A percentile compares a stretch with the other conserved stretches of the same genome.
Conservation (phyloP, 2,329 filamentous ascomycete species). For the Colletotrichum sp. region DNA sequence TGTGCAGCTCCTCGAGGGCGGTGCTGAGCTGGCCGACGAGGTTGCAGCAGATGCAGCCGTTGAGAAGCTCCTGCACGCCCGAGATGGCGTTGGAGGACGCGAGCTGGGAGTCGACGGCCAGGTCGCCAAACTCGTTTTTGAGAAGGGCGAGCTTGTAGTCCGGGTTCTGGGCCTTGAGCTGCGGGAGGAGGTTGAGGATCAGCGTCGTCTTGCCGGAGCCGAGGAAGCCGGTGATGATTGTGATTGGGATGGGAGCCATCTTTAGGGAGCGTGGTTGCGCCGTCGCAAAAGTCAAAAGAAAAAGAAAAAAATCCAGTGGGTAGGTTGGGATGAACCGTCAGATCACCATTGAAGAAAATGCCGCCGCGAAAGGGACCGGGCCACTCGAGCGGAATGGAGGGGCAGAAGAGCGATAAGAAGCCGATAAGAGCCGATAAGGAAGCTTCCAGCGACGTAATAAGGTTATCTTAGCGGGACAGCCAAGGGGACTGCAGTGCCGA, state of each 20-base stretch:
- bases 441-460: not conserved
- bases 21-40: constrained; percentile 88
- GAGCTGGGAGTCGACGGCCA: constrained; percentile 92
- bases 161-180: constrained; percentile 76
- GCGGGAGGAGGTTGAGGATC: constrained; percentile 90
- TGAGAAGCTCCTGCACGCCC: constrained; percentile 90
- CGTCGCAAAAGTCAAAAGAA: not conserved
- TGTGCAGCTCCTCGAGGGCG: constrained; percentile 77
- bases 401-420: not conserved
- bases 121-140: constrained; percentile 97
- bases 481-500: constrained; percentile 14
- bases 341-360: constrained; percentile 12
- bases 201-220: constrained; percentile 96
- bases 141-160: constrained; percentile 88
- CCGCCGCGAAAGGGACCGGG: not conserved
- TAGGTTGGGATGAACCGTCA: constrained; percentile 6
- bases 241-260: constrained; percentile 82
- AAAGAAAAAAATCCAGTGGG: not conserved
- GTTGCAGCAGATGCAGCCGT: constrained; percentile 99
- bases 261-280: not conserved
- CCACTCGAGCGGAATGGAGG: constrained; percentile 1
- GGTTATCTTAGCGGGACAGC: constrained; percentile 21
- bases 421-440: constrained; percentile 13
- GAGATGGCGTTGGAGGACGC: constrained; percentile 83
- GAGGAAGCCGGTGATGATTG: constrained; percentile 94